Evolutionary conservation across 2,329 filamentous ascomycete genomes (phyloP).

Genomic region (Boeremia exigua): DNA sequence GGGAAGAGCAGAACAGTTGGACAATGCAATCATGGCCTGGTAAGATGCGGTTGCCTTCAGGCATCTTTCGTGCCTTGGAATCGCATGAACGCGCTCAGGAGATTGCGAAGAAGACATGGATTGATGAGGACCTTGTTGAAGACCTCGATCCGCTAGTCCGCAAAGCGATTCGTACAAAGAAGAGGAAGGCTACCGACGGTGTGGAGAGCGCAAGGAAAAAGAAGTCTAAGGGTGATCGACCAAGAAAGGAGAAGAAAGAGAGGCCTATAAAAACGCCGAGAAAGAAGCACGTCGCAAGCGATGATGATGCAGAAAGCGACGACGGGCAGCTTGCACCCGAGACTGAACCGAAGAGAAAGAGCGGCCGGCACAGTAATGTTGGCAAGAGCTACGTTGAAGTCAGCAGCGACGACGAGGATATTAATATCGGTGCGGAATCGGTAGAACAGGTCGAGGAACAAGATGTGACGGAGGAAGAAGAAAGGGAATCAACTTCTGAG

Average conservation of each 20-base stretch:
- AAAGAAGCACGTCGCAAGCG: conserved; percentile 38
- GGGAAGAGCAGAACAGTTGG: conserved; percentile 86
- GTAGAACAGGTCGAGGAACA: conserved; percentile 21
- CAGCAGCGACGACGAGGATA: conserved; percentile 52
- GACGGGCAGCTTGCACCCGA: conserved; percentile 36
- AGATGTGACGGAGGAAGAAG: conserved; percentile 19
- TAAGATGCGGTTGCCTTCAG: conserved; percentile 80
- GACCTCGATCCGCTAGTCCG: conserved; percentile 79
- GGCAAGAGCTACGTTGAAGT: conserved; percentile 55
- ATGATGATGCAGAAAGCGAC: conserved; percentile 42
- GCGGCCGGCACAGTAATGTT: conserved; percentile 44
- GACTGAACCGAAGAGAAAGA: conserved; percentile 53
- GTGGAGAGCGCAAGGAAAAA: conserved; percentile 44
- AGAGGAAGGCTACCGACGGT: conserved; percentile 44
- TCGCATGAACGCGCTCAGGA: conserved; percentile 81
- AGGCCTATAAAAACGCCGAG: conserved; percentile 48
- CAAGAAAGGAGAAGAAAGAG: conserved; percentile 36
- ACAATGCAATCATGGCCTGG: conserved; percentile 81
- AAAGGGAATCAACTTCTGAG: conserved; percentile 18
- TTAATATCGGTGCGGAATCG: conserved; percentile 35
- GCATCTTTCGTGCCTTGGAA: conserved; percentile 76
- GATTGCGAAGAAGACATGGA: conserved; percentile 84
- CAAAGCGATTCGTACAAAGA: conserved; percentile 68
- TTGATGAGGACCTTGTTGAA: conserved; percentile 76
- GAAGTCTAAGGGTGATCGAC: conserved; percentile 34